Evolutionary conservation across 208 protist genomes (phyloP).

Genomic region (Acanthamoeba healyi): DNA sequence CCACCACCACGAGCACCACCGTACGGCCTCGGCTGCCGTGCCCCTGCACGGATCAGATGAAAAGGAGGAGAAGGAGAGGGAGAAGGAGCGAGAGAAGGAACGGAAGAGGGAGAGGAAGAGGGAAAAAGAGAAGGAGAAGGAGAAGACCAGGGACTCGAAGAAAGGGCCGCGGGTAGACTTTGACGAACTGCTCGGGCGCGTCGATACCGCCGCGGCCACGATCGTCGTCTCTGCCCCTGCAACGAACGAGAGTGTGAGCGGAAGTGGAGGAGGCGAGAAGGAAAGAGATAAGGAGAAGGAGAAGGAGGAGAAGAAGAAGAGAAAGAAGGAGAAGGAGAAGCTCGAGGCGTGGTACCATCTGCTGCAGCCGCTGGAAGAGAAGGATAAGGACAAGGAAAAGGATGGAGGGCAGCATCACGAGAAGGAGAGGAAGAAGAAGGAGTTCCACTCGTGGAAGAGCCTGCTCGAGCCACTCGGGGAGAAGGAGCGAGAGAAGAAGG

Average conservation of each 20-base stretch:
- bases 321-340: slow-evolving; percentile 47
- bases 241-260: not conserved
- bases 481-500: not conserved
- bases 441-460: too few relatives aligned
- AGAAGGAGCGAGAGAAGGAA: not conserved
- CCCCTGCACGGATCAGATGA: not conserved
- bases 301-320: slow-evolving; percentile 29
- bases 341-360: slow-evolving; percentile 29
- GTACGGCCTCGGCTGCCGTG: too few relatives aligned
- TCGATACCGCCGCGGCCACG: not conserved
- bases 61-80: not conserved
- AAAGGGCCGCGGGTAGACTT: not conserved
- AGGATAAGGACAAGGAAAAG: not conserved
- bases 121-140: not conserved
- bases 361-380: slow-evolving; percentile 12
- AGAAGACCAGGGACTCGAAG: not conserved
- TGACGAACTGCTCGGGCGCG: not conserved
- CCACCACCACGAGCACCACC: not conserved
- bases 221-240: not conserved
- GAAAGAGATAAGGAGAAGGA: not conserved
- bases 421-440: not conserved
- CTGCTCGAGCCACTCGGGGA: too few relatives aligned
- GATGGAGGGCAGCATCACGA: not conserved
- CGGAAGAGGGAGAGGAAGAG: not conserved
- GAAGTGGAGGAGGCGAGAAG: not conserved